Percentiles rank a stretch among this genome's conserved stretches.
phyloP scores from a whole-genome alignment of 1,284 basidiomycete species.

The Trichosporon coremiiforme region DNA sequence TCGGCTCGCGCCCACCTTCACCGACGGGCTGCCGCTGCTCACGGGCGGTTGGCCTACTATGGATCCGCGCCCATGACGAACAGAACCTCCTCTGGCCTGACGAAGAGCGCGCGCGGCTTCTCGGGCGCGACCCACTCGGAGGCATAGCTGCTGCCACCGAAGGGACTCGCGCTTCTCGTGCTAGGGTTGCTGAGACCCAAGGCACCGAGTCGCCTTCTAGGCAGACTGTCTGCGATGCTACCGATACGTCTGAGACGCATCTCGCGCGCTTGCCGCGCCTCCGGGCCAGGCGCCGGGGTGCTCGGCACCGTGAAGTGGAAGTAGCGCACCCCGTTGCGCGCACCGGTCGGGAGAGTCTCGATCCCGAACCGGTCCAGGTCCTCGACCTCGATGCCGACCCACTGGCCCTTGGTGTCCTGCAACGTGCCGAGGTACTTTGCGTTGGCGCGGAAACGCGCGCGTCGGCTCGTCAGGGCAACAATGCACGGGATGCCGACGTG shows the following conservation, averaged over 20 bases:
- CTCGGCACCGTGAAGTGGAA: slow-evolving; percentile 39
- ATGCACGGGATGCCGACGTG: slow-evolving; percentile 90
- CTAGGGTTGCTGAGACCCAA: slow-evolving; percentile 2
- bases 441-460: slow-evolving; percentile 79
- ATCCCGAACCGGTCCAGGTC: slow-evolving; percentile 59
- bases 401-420: slow-evolving; percentile 70
- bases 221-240: slow-evolving; percentile 33
- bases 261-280: slow-evolving; percentile 16
- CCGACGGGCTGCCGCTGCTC: neutral
- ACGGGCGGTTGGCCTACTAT: slow-evolving; percentile 16
- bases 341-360: slow-evolving; percentile 37
- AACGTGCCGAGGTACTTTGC: slow-evolving; percentile 86
- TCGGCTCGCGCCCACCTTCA: neutral
- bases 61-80: slow-evolving; percentile 48
- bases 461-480: slow-evolving; percentile 67
- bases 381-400: slow-evolving; percentile 90
- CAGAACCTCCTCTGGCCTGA: slow-evolving; percentile 48
- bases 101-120: slow-evolving; percentile 44
- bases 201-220: slow-evolving; percentile 11
- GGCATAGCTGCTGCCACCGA: slow-evolving; percentile 12
- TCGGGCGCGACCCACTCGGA: slow-evolving; percentile 32
- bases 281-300: slow-evolving; percentile 6
- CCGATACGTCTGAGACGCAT: slow-evolving; percentile 36
- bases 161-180: slow-evolving; percentile 27
- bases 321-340: slow-evolving; percentile 40